Conservation (phyloP, 768 basidiomycete species). For the Leccinum truebloodii region DNA sequence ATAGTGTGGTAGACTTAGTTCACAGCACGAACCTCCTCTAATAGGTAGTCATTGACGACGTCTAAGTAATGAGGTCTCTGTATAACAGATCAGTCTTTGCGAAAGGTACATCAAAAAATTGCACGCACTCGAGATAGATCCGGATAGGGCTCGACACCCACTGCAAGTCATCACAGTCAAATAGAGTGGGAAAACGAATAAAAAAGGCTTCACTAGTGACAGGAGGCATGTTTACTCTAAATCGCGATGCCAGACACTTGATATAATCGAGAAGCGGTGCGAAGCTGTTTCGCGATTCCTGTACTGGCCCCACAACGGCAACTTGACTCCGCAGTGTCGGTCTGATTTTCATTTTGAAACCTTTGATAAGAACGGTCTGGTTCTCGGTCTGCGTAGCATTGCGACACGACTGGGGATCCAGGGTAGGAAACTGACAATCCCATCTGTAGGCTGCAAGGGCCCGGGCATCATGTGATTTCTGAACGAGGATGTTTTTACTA, state of each 20-base stretch:
- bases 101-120: not conserved
- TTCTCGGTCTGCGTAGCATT: not conserved
- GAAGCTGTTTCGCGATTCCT: no score
- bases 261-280: not conserved
- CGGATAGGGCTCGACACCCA: not conserved
- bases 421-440: not conserved
- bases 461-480: not conserved
- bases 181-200: no score
- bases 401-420: not conserved
- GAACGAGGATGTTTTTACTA: not conserved
- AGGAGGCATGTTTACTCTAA: no score
- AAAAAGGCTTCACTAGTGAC: not conserved
- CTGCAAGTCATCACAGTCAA: not conserved
- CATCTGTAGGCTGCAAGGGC: not conserved
- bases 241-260: not conserved
- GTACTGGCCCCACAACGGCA: not conserved
- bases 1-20: no score
- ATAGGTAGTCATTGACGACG: conserved; percentile 6
- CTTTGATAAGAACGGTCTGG: conserved; percentile 14
- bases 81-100: not conserved
- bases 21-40: no score
- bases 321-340: not conserved
- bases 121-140: conserved; percentile 1
- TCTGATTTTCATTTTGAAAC: conserved; percentile 11
- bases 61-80: conserved; percentile 11